Evolutionary conservation across 176 grass and related monocot genomes (phyloP).

Genomic region (Phoenix roebelenii): DNA sequence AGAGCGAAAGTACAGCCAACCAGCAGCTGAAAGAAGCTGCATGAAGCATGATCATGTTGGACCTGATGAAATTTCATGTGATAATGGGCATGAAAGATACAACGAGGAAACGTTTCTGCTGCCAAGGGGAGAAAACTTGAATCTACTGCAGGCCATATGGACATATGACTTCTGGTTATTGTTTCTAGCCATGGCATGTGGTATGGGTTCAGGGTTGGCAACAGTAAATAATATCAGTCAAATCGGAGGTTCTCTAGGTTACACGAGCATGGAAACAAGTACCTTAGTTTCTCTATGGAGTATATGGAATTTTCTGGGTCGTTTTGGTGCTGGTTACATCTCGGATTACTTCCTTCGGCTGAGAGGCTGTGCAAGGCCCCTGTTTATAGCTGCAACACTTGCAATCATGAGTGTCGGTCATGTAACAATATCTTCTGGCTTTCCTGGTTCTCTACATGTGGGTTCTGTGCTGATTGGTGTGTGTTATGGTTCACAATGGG

Average conservation of each 20-base stretch:
- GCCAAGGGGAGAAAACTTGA: slow-evolving; percentile 29
- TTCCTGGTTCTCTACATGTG: slow-evolving; percentile 42
- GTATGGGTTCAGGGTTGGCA: slow-evolving; percentile 64
- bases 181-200: slow-evolving; percentile 55
- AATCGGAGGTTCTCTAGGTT: slow-evolving; percentile 57
- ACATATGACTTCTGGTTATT: slow-evolving; percentile 59
- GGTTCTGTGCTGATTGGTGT: slow-evolving; percentile 54
- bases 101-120: background rate
- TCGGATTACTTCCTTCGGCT: slow-evolving; percentile 41
- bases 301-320: slow-evolving; percentile 71
- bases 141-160: slow-evolving; percentile 42
- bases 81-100: background rate
- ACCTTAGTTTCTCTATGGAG: slow-evolving; percentile 63
- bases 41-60: background rate
- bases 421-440: slow-evolving; percentile 37
- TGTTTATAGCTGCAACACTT: slow-evolving; percentile 41
- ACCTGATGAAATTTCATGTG: background rate
- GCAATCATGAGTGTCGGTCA: slow-evolving; percentile 45
- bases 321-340: slow-evolving; percentile 45
- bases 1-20: background rate
- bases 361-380: slow-evolving; percentile 32
- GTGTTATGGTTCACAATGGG: slow-evolving; percentile 66
- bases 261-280: slow-evolving; percentile 38
- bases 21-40: background rate
- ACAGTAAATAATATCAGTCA: slow-evolving; percentile 85